phyloP scores from a whole-genome alignment of 192 early-diverging fungal species.

The Gaertneriomyces sp. region DNA sequence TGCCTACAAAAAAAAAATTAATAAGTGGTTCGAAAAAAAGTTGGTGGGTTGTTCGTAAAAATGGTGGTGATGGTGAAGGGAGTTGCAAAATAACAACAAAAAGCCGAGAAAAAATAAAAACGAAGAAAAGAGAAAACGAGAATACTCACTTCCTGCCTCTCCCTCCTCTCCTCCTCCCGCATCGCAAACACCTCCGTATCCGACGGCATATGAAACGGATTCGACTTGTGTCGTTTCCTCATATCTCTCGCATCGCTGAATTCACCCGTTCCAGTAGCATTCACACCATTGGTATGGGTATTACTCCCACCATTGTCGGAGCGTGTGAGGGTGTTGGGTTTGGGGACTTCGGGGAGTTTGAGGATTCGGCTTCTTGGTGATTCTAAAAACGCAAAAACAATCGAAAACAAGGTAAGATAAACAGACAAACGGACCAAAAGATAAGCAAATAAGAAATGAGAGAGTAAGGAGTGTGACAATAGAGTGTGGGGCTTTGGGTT shows the following conservation, averaged over 20 bases:
- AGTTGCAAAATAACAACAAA: no score
- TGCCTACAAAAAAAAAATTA: conserved; percentile 17
- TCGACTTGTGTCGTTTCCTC: conserved; percentile 8
- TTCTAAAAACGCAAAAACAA: conserved; percentile 18
- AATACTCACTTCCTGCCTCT: conserved; percentile 40
- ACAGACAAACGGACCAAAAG: no score
- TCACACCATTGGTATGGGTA: not conserved
- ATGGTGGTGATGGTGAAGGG: not conserved
- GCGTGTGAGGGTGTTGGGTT: not conserved
- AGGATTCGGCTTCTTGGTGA: conserved; percentile 44
- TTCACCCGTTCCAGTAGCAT: not conserved
- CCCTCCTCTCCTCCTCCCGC: conserved; percentile 45
- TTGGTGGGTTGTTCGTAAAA: no score
- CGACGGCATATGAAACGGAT: conserved; percentile 55
- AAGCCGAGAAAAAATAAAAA: conserved; percentile 1
- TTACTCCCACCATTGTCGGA: conserved; percentile 1
- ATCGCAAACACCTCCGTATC: conserved; percentile 55
- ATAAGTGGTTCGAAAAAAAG: not conserved
- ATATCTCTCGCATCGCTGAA: not conserved
- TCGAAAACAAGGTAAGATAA: no score
- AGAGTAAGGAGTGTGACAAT: no score
- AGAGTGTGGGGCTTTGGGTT: no score
- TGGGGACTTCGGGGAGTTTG: conserved; percentile 47
- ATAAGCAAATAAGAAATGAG: no score
- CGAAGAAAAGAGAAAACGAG: not conserved